phyloP scores from a whole-genome alignment of 2,329 filamentous ascomycete species.

The Trichoderma semiorbis region DNA sequence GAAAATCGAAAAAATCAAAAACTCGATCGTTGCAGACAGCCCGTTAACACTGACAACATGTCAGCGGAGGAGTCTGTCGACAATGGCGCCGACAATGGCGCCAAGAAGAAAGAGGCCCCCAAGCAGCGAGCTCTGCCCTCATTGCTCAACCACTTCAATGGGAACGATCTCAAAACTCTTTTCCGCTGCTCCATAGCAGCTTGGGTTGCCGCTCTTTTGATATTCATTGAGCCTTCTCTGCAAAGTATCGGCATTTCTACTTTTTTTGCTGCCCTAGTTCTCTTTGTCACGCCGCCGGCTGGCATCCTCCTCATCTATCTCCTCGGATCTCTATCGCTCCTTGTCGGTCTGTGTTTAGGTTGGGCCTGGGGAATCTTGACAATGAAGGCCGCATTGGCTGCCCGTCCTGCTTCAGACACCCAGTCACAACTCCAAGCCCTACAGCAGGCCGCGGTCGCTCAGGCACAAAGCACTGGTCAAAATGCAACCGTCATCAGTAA shows the following conservation, averaged over 20 bases:
- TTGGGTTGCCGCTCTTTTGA: constrained; percentile 44
- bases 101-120: not conserved
- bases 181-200: constrained; percentile 45
- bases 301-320: constrained; percentile 46
- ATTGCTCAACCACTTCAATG: constrained; percentile 46
- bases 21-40: not conserved
- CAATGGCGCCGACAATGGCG: not conserved
- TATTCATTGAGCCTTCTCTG: constrained; percentile 45
- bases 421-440: constrained; percentile 34
- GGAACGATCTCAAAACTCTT: constrained; percentile 43
- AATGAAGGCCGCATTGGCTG: constrained; percentile 46
- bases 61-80: not conserved
- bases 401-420: constrained; percentile 38
- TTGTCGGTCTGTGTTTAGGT: constrained; percentile 44
- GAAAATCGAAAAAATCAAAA: not conserved
- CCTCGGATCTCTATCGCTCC: constrained; percentile 39
- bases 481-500: constrained; percentile 29
- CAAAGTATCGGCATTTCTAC: constrained; percentile 40
- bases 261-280: constrained; percentile 41
- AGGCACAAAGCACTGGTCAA: constrained; percentile 28
- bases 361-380: constrained; percentile 49
- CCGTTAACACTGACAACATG: not conserved
- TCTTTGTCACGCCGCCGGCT: constrained; percentile 44
- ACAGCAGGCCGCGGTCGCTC: constrained; percentile 34
- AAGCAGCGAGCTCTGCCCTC: constrained; percentile 23